Base-by-base conservation (phyloP, 1,284 basidiomycete genomes). In the Apiotrichum akiyoshidainum region DNA sequence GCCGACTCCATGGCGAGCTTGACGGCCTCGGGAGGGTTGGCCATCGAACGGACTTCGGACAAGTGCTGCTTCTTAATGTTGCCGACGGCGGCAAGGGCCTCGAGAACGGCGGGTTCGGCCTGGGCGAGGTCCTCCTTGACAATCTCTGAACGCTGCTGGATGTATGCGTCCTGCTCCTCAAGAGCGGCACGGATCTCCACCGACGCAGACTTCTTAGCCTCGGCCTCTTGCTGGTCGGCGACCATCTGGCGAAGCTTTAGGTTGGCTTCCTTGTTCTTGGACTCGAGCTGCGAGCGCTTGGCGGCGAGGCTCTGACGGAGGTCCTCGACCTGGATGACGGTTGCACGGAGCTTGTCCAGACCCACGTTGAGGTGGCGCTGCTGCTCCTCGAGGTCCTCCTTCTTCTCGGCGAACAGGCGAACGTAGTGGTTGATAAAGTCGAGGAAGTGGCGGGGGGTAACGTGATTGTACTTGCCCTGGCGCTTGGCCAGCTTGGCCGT, bases 391-490 rank as follows among this genome's bases (percentile, higher is more conserved):
- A 99, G 83, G 72, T 96, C 92, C 66, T 97, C 94, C n/a, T 93
- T 88, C 79, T 99, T 99, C 79, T 99, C 94, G 58, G 88, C 91
- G 70, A 94, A 93, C 35, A 99, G 84, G n/a, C 87, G 85, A 40
- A 98, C 94, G 70, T 97, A 99, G 69, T 99, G 94, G 66, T 96
- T 91, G 79, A 99, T 95, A 73, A 99, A 97, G 74, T 99, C 96
- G 59, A 99, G 84, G 76, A 98, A 98, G 78, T 98, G 95, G 21
- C 97, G 86, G 0, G 96, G 96, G 1, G 96, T 99, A n/a, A 95
- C 90, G 74, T 97, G 91, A 74, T 95, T 95, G 75, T 92, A 90
- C 49, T 92, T 87, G 34, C 93, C 94, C 80, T 95, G 92, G 56
- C 92, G 84, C 46, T 92, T 88, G 67, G 90, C 91, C 57, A 99